A percentile compares a stretch with the other conserved stretches of the same genome.
phyloP scores from a whole-genome alignment of 2,329 filamentous ascomycete species.

The Sporothrix sp. region DNA sequence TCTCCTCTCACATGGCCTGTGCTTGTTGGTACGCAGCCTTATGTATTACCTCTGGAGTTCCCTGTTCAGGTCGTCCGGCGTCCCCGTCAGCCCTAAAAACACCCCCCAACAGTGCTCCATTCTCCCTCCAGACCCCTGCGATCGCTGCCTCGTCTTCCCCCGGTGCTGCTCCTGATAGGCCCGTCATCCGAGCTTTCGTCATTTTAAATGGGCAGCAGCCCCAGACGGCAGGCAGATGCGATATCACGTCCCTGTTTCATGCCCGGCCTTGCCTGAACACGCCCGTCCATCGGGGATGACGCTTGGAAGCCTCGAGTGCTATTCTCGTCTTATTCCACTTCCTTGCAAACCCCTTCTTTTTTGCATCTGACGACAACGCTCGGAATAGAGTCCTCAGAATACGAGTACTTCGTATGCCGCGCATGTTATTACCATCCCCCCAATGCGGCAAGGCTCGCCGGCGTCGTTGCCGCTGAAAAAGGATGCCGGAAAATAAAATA shows the following conservation, averaged over 20 bases:
- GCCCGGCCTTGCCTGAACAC: background rate
- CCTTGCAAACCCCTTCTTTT: too few relatives aligned
- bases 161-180: slow-evolving; percentile 4
- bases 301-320: too few relatives aligned
- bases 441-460: too few relatives aligned
- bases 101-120: background rate
- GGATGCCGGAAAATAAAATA: too few relatives aligned
- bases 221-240: background rate
- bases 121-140: slow-evolving; percentile 2
- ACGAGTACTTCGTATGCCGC: too few relatives aligned
- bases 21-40: background rate
- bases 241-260: slow-evolving; percentile 2
- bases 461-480: too few relatives aligned
- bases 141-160: background rate
- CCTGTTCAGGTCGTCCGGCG: background rate
- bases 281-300: background rate
- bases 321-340: too few relatives aligned
- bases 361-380: too few relatives aligned
- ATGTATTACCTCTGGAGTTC: too few relatives aligned
- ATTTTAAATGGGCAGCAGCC: slow-evolving; percentile 1
- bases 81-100: slow-evolving; percentile 12
- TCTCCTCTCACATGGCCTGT: background rate
- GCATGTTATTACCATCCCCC: too few relatives aligned
- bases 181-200: slow-evolving; percentile 5
- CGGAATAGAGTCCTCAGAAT: too few relatives aligned